Percentiles rank a stretch among this genome's conserved stretches.
phyloP scores from a whole-genome alignment of 2,329 filamentous ascomycete genomes.

The Cercospora beticola region DNA sequence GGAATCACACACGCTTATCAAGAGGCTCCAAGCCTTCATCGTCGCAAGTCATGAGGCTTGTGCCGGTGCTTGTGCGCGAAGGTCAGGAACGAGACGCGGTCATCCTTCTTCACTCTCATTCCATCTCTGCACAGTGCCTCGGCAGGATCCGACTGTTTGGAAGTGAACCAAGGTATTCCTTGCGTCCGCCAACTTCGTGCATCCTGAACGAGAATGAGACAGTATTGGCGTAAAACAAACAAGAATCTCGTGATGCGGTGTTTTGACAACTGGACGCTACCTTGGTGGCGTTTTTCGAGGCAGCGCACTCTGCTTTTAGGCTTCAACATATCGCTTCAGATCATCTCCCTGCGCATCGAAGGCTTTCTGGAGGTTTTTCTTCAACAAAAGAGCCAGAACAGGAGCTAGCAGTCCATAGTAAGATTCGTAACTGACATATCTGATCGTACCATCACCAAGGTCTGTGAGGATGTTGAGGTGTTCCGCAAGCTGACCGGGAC shows the following conservation, averaged over 20 bases:
- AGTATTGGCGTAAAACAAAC: not conserved
- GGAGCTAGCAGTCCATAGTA: slow-evolving; percentile 9
- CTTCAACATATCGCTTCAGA: slow-evolving; percentile 8
- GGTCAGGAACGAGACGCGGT: not conserved
- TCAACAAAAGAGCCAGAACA: not conserved
- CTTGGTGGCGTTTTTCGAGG: not conserved
- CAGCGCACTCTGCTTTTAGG: not conserved
- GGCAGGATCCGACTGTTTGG: not conserved
- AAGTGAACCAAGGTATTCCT: not conserved
- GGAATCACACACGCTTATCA: not conserved
- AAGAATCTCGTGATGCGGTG: not conserved
- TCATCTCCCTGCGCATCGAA: slow-evolving; percentile 12
- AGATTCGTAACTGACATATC: slow-evolving; percentile 6
- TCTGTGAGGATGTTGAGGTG: slow-evolving; percentile 10
- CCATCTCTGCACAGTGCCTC: not conserved
- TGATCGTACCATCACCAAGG: not conserved
- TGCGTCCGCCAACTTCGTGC: not conserved
- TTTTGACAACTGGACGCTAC: not conserved
- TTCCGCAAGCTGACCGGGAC: slow-evolving; percentile 9
- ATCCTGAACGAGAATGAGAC: not conserved
- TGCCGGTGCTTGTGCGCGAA: not conserved
- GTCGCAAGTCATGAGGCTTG: not conserved
- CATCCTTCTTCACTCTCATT: not conserved
- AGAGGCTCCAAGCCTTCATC: not conserved
- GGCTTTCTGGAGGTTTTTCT: not conserved